Percentiles rank a stretch among this genome's conserved stretches.
Evolutionary conservation across 495 filamentous ascomycete species (phyloP).

Genomic region (Copromyces sp.): DNA sequence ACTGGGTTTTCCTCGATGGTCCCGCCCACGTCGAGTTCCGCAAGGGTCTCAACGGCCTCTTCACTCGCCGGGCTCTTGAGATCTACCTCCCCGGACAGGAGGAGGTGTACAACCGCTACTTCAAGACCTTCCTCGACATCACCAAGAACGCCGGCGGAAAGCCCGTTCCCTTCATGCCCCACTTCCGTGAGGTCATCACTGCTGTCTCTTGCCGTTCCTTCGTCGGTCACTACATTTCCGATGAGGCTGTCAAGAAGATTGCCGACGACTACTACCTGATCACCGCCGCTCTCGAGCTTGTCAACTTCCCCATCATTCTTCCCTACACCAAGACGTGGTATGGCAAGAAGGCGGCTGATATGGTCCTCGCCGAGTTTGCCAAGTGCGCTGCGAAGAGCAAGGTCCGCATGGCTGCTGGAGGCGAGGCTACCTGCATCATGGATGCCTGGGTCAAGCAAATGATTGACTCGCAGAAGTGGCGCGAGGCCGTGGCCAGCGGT

Average conservation of each 20-base stretch:
- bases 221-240: slow-evolving; percentile 88
- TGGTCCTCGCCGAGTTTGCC: slow-evolving; percentile 82
- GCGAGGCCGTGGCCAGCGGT: slow-evolving; percentile 59
- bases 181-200: slow-evolving; percentile 93
- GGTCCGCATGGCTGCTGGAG: slow-evolving; percentile 84
- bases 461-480: slow-evolving; percentile 69
- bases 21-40: slow-evolving; percentile 93
- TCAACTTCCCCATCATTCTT: slow-evolving; percentile 97
- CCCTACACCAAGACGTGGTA: slow-evolving; percentile 96
- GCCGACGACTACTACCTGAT: slow-evolving; percentile 95
- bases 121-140: slow-evolving; percentile 62
- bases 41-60: slow-evolving; percentile 89
- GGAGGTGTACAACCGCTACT: slow-evolving; percentile 82
- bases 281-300: slow-evolving; percentile 89
- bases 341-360: slow-evolving; percentile 89
- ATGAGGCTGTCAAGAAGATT: slow-evolving; percentile 86
- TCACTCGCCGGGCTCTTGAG: slow-evolving; percentile 82
- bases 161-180: slow-evolving; percentile 77
- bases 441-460: slow-evolving; percentile 87
- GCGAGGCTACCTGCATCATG: slow-evolving; percentile 82
- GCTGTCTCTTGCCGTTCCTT: slow-evolving; percentile 93
- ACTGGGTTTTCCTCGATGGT: slow-evolving; percentile 98
- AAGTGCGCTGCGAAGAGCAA: slow-evolving; percentile 90
- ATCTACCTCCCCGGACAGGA: slow-evolving; percentile 87
- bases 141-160: slow-evolving; percentile 59